A percentile compares a stretch with the other conserved stretches of the same genome.
phyloP scores from a whole-genome alignment of 495 filamentous ascomycete species.

The Cercophora sp. region DNA sequence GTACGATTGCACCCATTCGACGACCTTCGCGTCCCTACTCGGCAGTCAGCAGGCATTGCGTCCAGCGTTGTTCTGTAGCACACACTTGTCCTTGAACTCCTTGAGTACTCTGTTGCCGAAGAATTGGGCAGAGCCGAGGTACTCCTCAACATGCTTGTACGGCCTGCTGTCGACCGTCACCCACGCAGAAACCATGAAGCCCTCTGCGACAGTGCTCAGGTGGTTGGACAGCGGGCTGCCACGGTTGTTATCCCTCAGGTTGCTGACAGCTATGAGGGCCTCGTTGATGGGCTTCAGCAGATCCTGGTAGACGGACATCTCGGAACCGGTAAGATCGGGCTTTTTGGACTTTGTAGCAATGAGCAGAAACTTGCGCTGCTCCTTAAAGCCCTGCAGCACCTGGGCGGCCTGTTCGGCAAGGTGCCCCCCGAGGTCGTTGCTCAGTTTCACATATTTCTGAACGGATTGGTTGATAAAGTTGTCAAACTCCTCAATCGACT shows the following conservation, averaged over 20 bases:
- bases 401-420: constrained; percentile 66
- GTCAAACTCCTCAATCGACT: constrained; percentile 81
- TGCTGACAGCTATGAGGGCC: constrained; percentile 68
- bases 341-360: constrained; percentile 90
- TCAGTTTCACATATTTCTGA: constrained; percentile 70
- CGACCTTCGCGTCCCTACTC: constrained; percentile 66
- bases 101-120: constrained; percentile 89
- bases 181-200: constrained; percentile 82
- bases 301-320: constrained; percentile 61
- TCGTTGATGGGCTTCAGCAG: constrained; percentile 75
- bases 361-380: constrained; percentile 80
- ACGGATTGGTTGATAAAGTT: constrained; percentile 70
- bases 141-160: constrained; percentile 73
- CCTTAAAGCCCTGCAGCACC: constrained; percentile 58
- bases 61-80: too few species aligned
- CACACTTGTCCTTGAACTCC: constrained; percentile 86
- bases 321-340: constrained; percentile 64
- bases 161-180: constrained; percentile 75
- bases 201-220: constrained; percentile 80
- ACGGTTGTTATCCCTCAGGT: constrained; percentile 74
- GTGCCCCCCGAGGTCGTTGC: constrained; percentile 69
- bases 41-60: neutral
- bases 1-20: constrained; percentile 84
- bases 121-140: constrained; percentile 74
- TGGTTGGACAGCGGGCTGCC: constrained; percentile 68